Evolutionary conservation across 2,329 filamentous ascomycete genomes (phyloP).

Genomic region (Botryosphaeria dothidea): DNA sequence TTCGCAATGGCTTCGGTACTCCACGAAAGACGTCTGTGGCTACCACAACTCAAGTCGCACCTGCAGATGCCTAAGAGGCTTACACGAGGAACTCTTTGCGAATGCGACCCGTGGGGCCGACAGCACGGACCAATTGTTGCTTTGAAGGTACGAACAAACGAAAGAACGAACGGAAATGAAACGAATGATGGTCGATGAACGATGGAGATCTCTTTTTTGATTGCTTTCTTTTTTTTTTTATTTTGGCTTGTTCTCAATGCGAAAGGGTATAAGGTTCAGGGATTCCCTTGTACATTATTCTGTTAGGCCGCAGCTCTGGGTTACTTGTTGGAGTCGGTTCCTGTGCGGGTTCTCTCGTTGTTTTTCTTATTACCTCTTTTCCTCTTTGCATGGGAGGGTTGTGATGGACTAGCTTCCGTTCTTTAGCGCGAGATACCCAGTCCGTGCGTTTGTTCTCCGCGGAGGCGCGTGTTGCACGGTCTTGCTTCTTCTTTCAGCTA

Average conservation of each 20-base stretch:
- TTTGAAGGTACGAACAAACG: not conserved
- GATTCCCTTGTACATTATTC: not conserved
- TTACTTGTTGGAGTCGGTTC: not conserved
- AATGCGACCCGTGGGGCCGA: too few species aligned
- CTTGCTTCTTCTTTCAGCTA: not conserved
- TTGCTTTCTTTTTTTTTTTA: not conserved
- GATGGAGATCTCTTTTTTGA: not conserved
- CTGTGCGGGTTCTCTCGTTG: not conserved
- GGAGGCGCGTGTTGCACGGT: not conserved
- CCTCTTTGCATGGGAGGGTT: not conserved
- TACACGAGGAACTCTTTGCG: too few species aligned
- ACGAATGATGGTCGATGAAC: conserved; percentile 3
- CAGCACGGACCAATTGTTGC: too few species aligned
- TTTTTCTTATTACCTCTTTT: not conserved
- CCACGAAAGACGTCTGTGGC: not conserved
- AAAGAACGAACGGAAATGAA: conserved; percentile 1
- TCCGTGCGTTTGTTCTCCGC: not conserved
- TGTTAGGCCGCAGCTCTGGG: not conserved
- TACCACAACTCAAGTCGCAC: not conserved
- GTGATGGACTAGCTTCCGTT: conserved; percentile 12
- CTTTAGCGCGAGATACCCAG: conserved; percentile 13
- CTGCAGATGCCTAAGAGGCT: not conserved
- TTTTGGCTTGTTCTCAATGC: not conserved
- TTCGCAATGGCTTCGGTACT: not conserved
- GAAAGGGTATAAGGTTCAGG: not conserved